Percentiles rank a stretch among this genome's conserved stretches.
These are phyloP conservation scores for Rhizopus sp. DNA, from an alignment of 371 early-diverging fungal species.

Conservation along the genomic window DNA sequence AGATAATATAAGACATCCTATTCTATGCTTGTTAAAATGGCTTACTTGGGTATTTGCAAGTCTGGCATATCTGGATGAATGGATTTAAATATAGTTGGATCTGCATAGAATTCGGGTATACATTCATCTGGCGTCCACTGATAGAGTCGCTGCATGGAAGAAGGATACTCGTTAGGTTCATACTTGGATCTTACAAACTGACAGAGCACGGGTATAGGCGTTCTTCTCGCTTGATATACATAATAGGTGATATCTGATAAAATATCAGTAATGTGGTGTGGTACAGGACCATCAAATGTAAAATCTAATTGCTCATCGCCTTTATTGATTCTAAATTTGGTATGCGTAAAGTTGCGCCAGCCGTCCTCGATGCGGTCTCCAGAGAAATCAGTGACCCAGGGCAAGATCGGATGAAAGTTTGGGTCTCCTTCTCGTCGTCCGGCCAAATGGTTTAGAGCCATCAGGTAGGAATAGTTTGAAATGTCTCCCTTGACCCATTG, in stretches of 20 bases:
- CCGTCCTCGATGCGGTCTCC: constrained; percentile 54
- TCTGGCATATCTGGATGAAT: constrained; percentile 73
- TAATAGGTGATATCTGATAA: constrained; percentile 74
- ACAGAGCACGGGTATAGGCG: constrained; percentile 67
- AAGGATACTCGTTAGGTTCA: constrained; percentile 73
- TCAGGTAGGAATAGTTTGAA: constrained; percentile 82
- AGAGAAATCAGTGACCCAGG: constrained; percentile 74
- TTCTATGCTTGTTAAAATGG: background rate
- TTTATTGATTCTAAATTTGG: constrained; percentile 73
- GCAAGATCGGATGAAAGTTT: constrained; percentile 73
- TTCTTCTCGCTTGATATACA: constrained; percentile 67
- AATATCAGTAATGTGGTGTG: constrained; percentile 74
- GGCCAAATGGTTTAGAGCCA: constrained; percentile 79
- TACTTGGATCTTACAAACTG: constrained; percentile 74
- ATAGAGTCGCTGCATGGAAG: constrained; percentile 62
- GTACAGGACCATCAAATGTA: constrained; percentile 68
- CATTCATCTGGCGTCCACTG: constrained; percentile 80
- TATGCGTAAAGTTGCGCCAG: constrained; percentile 68
- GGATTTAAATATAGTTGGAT: constrained; percentile 65
- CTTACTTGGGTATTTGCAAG: constrained; percentile 59
- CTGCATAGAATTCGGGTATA: constrained; percentile 74
- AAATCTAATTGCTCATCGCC: constrained; percentile 76
- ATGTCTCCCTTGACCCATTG: constrained; percentile 77
- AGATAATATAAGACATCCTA: background rate
- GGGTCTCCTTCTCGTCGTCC: constrained; percentile 71